Conservation (phyloP, 495 filamentous ascomycete species). For the Penicillium malachiteum region DNA sequence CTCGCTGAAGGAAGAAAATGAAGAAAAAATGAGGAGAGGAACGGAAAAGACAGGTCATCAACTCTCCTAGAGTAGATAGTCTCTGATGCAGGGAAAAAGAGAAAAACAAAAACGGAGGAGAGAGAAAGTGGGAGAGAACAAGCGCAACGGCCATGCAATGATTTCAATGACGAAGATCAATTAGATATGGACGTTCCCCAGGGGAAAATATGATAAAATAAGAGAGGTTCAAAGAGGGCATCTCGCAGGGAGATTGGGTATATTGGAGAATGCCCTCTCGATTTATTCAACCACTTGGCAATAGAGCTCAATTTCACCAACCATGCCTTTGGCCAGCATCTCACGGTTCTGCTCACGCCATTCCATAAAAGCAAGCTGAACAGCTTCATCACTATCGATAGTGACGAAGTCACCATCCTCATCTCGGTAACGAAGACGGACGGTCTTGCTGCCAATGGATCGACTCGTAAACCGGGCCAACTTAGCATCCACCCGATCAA, state of each 20-base stretch:
- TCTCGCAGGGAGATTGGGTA: neutral
- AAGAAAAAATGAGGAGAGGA: slow-evolving; percentile 10
- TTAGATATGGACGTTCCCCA: slow-evolving; percentile 1
- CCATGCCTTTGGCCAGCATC: slow-evolving; percentile 59
- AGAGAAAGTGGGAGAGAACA: slow-evolving; percentile 6
- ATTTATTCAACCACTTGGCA: slow-evolving; percentile 52
- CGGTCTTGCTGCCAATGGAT: slow-evolving; percentile 72
- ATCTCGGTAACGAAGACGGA: slow-evolving; percentile 85
- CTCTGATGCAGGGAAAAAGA: slow-evolving; percentile 30
- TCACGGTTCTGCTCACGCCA: slow-evolving; percentile 76
- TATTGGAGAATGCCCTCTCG: neutral
- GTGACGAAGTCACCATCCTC: slow-evolving; percentile 91
- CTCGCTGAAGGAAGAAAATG: slow-evolving; percentile 10
- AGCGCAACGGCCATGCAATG: slow-evolving; percentile 22
- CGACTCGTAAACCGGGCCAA: slow-evolving; percentile 77
- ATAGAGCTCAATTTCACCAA: slow-evolving; percentile 84
- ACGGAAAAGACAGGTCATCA: slow-evolving; percentile 12
- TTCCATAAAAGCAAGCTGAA: slow-evolving; percentile 88
- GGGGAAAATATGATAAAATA: neutral
- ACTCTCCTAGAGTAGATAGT: slow-evolving; percentile 20
- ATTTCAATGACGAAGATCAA: slow-evolving; percentile 4
- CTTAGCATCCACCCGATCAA: slow-evolving; percentile 96
- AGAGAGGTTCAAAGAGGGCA: neutral
- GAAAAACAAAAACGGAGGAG: slow-evolving; percentile 1
- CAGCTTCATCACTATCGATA: slow-evolving; percentile 92